phyloP scores from a whole-genome alignment of 768 basidiomycete species.

The Termitomyces sp. region DNA sequence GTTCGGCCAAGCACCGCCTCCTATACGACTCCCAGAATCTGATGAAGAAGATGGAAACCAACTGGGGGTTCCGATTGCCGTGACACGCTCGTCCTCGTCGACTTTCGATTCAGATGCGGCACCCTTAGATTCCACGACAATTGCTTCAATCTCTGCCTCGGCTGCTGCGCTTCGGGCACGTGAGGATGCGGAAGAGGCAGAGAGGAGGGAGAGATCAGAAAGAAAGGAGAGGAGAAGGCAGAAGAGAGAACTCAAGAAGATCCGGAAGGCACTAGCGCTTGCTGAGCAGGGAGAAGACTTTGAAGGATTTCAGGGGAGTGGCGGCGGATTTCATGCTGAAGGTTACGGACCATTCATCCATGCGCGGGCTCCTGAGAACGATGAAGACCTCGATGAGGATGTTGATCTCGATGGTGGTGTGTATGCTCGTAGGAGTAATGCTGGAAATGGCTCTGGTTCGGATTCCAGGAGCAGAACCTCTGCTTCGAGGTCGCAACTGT shows the following conservation, averaged over 20 bases:
- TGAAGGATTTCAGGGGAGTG: conserved; percentile 59
- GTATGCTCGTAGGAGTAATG: conserved; percentile 36
- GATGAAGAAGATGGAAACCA: conserved; percentile 34
- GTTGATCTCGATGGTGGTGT: conserved; percentile 58
- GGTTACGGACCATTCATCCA: conserved; percentile 15
- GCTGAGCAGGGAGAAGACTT: conserved; percentile 38
- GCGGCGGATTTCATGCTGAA: conserved; percentile 10
- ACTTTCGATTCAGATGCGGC: conserved; percentile 72
- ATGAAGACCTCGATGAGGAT: conserved; percentile 38
- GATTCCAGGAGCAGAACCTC: conserved; percentile 62
- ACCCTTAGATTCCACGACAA: conserved; percentile 51
- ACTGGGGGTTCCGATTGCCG: conserved; percentile 1
- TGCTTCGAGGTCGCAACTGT: conserved; percentile 27
- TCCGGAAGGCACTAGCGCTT: conserved; percentile 30
- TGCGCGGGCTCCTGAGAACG: conserved; percentile 8
- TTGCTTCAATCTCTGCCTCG: conserved; percentile 44
- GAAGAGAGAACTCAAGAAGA: conserved; percentile 20
- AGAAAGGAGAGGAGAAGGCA: conserved; percentile 33
- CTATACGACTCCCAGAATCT: conserved; percentile 57
- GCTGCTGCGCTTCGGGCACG: conserved; percentile 29
- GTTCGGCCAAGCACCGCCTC: conserved; percentile 44
- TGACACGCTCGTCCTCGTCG: conserved; percentile 17
- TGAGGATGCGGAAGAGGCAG: conserved; percentile 34
- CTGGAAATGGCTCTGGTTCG: conserved; percentile 36
- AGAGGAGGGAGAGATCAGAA: conserved; percentile 44